phyloP scores from a whole-genome alignment of 1,139 yeast species.

The Petasospora fabianii region DNA sequence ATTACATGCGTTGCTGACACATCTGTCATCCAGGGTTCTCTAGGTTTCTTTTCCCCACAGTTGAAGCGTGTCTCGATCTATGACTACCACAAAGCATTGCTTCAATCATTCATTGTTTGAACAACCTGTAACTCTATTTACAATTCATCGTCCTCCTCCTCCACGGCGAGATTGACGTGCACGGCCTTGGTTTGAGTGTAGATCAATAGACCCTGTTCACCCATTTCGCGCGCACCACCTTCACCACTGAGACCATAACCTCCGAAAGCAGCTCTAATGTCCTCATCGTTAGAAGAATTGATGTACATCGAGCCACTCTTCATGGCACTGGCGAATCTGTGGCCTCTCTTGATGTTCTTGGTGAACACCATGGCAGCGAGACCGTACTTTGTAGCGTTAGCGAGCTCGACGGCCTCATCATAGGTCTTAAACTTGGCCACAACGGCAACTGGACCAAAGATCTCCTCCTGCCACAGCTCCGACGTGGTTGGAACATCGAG shows the following conservation, averaged over 20 bases:
- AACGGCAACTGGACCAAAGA: constrained; percentile 64
- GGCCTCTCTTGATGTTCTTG: constrained; percentile 51
- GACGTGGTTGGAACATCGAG: constrained; percentile 56
- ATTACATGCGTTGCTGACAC: constrained; percentile 3
- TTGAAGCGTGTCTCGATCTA: too few relatives aligned
- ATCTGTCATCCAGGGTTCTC: too few relatives aligned
- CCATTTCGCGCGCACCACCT: constrained; percentile 72
- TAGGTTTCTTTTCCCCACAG: too few relatives aligned
- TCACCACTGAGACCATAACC: constrained; percentile 70
- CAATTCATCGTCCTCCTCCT: constrained; percentile 16
- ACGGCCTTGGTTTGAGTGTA: constrained; percentile 59
- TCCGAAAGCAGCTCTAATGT: constrained; percentile 66
- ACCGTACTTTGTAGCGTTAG: constrained; percentile 64
- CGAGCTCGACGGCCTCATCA: constrained; percentile 59
- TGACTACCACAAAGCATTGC: too few relatives aligned
- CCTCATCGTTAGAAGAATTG: constrained; percentile 64
- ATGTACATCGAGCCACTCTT: constrained; percentile 69
- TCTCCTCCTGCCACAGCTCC: constrained; percentile 63
- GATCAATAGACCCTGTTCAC: constrained; percentile 63
- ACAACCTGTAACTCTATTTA: too few relatives aligned
- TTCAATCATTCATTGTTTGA: too few relatives aligned
- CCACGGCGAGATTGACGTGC: constrained; percentile 23
- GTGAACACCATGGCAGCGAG: constrained; percentile 76
- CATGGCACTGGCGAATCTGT: constrained; percentile 58
- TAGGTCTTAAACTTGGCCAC: constrained; percentile 55